Evolutionary conservation across 306 rosid genomes (phyloP).

Genomic region (Astragalus glycyphyllos): DNA sequence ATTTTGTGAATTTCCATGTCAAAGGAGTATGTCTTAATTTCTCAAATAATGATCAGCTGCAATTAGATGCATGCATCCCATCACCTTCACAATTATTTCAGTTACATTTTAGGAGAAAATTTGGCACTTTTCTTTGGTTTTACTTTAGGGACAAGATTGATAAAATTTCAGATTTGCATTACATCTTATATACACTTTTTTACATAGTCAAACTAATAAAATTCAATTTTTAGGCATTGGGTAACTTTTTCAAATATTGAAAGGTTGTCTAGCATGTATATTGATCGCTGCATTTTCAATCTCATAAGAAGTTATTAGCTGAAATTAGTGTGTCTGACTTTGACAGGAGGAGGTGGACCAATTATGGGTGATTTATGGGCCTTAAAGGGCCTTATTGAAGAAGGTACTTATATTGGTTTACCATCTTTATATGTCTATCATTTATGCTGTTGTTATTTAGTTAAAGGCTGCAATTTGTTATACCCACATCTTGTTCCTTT

Average conservation of each 20-base stretch:
- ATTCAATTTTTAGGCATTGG: slow-evolving; percentile 5
- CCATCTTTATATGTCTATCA: slow-evolving; percentile 11
- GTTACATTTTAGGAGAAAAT: slow-evolving; percentile 25
- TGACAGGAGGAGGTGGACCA: slow-evolving; percentile 96
- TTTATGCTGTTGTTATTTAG: slow-evolving; percentile 29
- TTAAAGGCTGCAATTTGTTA: slow-evolving; percentile 21
- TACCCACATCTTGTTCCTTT: slow-evolving; percentile 14
- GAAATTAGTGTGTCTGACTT: slow-evolving; percentile 44
- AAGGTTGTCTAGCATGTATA: no score
- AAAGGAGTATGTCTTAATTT: slow-evolving; percentile 25
- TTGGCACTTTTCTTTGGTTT: slow-evolving; percentile 6
- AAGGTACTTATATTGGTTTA: slow-evolving; percentile 54
- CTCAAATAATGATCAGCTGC: not conserved
- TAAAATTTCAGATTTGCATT: slow-evolving; percentile 24
- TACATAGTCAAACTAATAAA: slow-evolving; percentile 3
- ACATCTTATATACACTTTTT: not conserved
- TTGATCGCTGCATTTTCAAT: slow-evolving; percentile 23
- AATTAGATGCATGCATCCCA: slow-evolving; percentile 16
- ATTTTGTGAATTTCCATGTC: slow-evolving; percentile 5
- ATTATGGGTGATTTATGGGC: slow-evolving; percentile 99
- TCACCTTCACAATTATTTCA: not conserved
- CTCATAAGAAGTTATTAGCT: slow-evolving; percentile 35
- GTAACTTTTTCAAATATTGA: not conserved
- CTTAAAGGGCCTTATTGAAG: slow-evolving; percentile 90
- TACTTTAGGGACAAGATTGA: slow-evolving; percentile 2